Base-by-base conservation (phyloP, 495 filamentous ascomycete species). In the Daldinia vernicosa region DNA sequence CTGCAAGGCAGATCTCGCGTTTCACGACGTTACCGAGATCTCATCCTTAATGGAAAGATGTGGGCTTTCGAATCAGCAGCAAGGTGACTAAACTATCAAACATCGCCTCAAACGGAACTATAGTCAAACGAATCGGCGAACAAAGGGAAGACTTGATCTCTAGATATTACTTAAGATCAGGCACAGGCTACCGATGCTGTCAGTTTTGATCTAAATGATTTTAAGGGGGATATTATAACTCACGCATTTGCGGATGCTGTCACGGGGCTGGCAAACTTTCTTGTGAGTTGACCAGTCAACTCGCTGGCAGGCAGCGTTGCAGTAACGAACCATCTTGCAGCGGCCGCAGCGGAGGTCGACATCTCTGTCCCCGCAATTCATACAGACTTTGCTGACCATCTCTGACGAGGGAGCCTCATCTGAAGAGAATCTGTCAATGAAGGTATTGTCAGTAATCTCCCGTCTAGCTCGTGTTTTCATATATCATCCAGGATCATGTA, bases 261-360 rank as follows among this genome's bases (percentile, higher is more conserved):
- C 15, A 39, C 51, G 61, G 15, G 5, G n/a, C 0, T 60, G 0
- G 28, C 65, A 76, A 37, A 65, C 64, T 33, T 5, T 50, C 40
- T 69, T 67, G 50, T 76, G 58, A 11, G 22, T 7, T 9, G 3
- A 11, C 68, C 65, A 72, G 35, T 72, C 68, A 6, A 6, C 0
- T 14, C 27, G 30, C 51, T 72, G 69, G 45, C 74, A 72, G 2
- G 3, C 5, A 2, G 32, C 47, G 51, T 52, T 47, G 33, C 69
- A 75, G 43, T 76, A 72, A 2, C 63, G 56, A 40, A 64, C 64
- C 51, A 65, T 62, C 24, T 68, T 74, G 43, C 63, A 67, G 2
- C 57, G 53, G 2, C 6, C 17, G 27, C 63, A 70, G n/a, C 52
- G 54, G 11, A 26, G 66, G 22, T 45, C 7, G n/a, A 7, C 6